These are phyloP conservation scores for Warburgia ugandensis DNA, from an alignment of 164 flowering plant species.

Conservation along the genomic window DNA sequence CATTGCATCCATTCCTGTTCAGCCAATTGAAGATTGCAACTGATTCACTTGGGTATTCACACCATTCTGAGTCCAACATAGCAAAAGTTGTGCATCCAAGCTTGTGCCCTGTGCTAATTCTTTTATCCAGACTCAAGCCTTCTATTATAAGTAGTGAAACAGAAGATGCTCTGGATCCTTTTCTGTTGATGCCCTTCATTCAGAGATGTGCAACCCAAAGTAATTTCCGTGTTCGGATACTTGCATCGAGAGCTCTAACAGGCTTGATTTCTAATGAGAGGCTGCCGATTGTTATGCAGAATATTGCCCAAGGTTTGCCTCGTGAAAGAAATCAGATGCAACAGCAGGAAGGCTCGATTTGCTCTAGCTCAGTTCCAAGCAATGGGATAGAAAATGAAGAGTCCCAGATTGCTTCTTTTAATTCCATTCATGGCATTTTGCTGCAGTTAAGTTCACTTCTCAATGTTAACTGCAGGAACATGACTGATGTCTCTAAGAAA, in stretches of 20 bases:
- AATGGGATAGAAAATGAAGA: conserved; percentile 10
- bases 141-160: conserved; percentile 66
- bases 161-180: conserved; percentile 83
- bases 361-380: conserved; percentile 7
- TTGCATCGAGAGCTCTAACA: conserved; percentile 83
- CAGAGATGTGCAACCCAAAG: conserved; percentile 81
- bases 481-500: conserved; percentile 57
- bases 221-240: conserved; percentile 77
- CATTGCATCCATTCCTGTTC: conserved; percentile 71
- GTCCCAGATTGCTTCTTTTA: conserved; percentile 29
- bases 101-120: conserved; percentile 84
- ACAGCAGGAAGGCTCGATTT: neutral
- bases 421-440: conserved; percentile 78
- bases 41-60: conserved; percentile 41
- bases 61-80: conserved; percentile 37
- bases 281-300: conserved; percentile 47
- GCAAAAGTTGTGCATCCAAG: conserved; percentile 83
- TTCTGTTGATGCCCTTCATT: conserved; percentile 76
- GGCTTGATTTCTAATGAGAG: conserved; percentile 91
- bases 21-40: conserved; percentile 72
- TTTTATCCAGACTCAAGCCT: conserved; percentile 95
- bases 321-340: conserved; percentile 15
- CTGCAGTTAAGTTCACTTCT: conserved; percentile 72
- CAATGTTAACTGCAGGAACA: conserved; percentile 64
- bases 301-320: conserved; percentile 70